These are phyloP conservation scores for Aspergillus sergii DNA, from an alignment of 2,329 filamentous ascomycete genomes.

Conservation along the genomic window DNA sequence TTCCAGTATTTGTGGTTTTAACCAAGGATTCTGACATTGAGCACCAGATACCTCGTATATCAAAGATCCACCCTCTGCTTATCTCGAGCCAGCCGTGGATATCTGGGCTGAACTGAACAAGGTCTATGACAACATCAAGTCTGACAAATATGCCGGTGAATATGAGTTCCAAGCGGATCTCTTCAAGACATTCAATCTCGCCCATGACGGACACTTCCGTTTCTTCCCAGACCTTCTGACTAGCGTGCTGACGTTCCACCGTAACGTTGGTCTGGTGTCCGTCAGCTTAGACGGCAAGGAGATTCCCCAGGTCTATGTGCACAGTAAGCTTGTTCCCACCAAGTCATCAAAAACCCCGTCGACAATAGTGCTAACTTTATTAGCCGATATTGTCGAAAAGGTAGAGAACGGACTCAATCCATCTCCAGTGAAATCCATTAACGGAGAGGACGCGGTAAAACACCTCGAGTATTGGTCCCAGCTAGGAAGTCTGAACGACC, in stretches of 20 bases:
- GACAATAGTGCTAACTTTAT: background rate
- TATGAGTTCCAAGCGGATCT: slow-evolving; percentile 2
- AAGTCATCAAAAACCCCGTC: accelerated
- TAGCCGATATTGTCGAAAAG: background rate
- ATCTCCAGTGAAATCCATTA: background rate
- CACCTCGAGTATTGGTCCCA: background rate
- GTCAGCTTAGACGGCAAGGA: background rate
- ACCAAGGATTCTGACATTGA: background rate
- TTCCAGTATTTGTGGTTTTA: background rate
- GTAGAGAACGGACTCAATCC: background rate
- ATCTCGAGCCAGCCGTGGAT: background rate
- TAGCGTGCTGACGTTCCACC: background rate
- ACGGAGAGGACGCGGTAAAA: background rate
- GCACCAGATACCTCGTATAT: background rate
- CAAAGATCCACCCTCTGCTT: background rate
- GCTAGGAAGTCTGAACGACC: background rate
- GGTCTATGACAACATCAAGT: background rate
- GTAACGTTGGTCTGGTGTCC: background rate
- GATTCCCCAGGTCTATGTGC: background rate
- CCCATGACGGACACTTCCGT: background rate
- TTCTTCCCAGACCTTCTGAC: background rate
- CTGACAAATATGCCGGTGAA: background rate
- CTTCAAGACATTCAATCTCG: background rate
- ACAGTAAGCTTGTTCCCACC: background rate
- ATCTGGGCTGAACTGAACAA: background rate